These are phyloP conservation scores for Linum usitatissimum DNA, from an alignment of 345 rosid species.

Conservation along the genomic window DNA sequence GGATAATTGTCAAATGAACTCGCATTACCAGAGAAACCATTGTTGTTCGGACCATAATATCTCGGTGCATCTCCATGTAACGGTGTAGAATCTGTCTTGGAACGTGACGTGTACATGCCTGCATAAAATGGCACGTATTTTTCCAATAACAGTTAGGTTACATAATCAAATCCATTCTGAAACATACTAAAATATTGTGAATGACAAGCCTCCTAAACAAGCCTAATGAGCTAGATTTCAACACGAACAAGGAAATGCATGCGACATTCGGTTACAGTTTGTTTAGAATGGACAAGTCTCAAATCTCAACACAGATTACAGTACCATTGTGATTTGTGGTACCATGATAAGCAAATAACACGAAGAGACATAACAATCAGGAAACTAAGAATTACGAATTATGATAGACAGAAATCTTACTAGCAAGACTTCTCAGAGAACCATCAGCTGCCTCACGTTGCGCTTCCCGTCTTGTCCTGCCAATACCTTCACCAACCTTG, in stretches of 20 bases:
- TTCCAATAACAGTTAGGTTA: background rate
- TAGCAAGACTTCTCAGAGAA: conserved; percentile 62
- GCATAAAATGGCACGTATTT: conserved; percentile 17
- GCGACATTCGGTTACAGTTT: background rate
- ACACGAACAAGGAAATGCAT: background rate
- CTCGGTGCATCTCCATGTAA: conserved; percentile 44
- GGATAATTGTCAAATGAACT: conserved; percentile 39
- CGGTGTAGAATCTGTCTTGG: conserved; percentile 46
- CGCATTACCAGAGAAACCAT: conserved; percentile 39
- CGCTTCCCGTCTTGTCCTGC: conserved; percentile 84
- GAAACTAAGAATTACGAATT: background rate
- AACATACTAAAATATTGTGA: no score
- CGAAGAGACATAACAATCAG: background rate
- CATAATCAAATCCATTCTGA: background rate
- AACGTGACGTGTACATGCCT: conserved; percentile 51
- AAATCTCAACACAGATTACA: background rate
- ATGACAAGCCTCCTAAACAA: background rate
- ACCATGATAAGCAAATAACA: background rate
- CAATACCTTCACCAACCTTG: conserved; percentile 72
- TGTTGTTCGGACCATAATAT: conserved; percentile 37
- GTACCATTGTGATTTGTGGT: background rate
- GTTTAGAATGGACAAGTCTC: background rate
- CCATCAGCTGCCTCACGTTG: conserved; percentile 65
- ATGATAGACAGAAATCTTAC: conserved; percentile 30
- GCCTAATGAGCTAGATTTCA: background rate